Conservation (phyloP, 2,329 filamentous ascomycete species). For the Ceratocystis cacaofunesta region DNA sequence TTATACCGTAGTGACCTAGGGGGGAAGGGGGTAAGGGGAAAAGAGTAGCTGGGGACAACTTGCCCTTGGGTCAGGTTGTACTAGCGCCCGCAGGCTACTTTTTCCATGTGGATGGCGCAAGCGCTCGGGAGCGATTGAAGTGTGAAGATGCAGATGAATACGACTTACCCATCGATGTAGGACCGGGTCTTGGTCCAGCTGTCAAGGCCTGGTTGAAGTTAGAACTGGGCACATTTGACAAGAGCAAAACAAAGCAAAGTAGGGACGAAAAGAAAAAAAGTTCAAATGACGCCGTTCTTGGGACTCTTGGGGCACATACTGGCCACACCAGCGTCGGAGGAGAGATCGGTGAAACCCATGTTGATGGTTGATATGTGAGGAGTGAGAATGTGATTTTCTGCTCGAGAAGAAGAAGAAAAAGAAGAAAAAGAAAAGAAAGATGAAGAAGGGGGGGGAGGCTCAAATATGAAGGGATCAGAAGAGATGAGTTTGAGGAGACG, state of each 20-base stretch:
- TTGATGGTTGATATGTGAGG: constrained; percentile 25
- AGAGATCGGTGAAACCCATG: constrained; percentile 58
- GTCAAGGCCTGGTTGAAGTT: constrained; percentile 44
- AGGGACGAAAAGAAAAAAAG: constrained; percentile 14
- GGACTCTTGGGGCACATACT: constrained; percentile 24
- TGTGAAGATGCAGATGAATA: background rate
- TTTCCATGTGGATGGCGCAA: background rate
- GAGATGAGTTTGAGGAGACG: constrained; percentile 17
- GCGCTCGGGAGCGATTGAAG: background rate
- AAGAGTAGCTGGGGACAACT: constrained; percentile 1
- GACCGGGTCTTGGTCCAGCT: constrained; percentile 59
- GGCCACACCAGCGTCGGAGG: constrained; percentile 47
- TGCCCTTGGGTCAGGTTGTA: background rate
- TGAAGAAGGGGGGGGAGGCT: constrained; percentile 17
- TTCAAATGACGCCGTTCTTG: constrained; percentile 18
- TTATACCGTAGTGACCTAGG: constrained; percentile 11
- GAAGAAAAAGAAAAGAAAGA: constrained; percentile 19
- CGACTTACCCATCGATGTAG: constrained; percentile 69
- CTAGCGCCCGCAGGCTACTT: background rate
- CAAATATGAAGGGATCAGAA: constrained; percentile 20
- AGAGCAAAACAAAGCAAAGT: constrained; percentile 12
- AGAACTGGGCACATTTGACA: constrained; percentile 18
- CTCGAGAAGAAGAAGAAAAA: constrained; percentile 18
- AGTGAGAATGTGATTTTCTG: constrained; percentile 18
- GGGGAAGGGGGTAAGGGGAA: background rate